Base-by-base conservation (phyloP, 2,329 filamentous ascomycete genomes). In the Fusarium cicatricum region DNA sequence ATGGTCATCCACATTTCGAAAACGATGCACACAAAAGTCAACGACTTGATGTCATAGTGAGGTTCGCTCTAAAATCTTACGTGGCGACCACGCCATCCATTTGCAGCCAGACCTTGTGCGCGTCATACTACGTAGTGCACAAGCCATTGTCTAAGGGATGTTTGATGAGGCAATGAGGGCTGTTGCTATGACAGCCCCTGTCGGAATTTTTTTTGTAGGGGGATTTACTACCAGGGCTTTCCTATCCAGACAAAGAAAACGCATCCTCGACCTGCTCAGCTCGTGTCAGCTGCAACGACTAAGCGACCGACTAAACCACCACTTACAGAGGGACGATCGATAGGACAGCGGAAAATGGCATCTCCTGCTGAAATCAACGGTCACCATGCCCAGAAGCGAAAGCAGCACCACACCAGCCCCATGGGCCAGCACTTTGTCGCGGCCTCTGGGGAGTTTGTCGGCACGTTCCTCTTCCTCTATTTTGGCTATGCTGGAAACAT, bases 401-500 rank as follows among this genome's bases (percentile, higher is more conserved):
- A 40, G 1, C 33, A n/a, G 6, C 52, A 19, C 14, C 63, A 62
- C 4, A 44, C 66, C 5, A 66, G 64, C 7, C 39, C 58, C 2
- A 12, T 66, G n/a, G 46, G 49, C 6, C 38, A 38, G 15, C 63
- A 67, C 8, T 38, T 67, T 34, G 64, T 67, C 17, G 64, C 64
- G 5, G 64, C 64, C 1, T 67, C 61, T 1, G 64, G 64, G 1
- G 28, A 62, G 31, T 64, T 66, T 17, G 55, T 61, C 1, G 64
- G 64, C 2, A 67, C 64, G 0, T 67, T 67, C 9, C 48, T 67
- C 28, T 67, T 67, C 33, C 55, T 67, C 9, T 67, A 65, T 28
- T 67, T 67, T 57, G 64, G 48, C 15, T 67, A 67, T 52, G 64
- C 64, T 7, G 64, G 64, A 11, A 67, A 67, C 21, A 11, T 67